phyloP scores from a whole-genome alignment of 2,329 filamentous ascomycete species.

The Paecilomyces formosus region DNA sequence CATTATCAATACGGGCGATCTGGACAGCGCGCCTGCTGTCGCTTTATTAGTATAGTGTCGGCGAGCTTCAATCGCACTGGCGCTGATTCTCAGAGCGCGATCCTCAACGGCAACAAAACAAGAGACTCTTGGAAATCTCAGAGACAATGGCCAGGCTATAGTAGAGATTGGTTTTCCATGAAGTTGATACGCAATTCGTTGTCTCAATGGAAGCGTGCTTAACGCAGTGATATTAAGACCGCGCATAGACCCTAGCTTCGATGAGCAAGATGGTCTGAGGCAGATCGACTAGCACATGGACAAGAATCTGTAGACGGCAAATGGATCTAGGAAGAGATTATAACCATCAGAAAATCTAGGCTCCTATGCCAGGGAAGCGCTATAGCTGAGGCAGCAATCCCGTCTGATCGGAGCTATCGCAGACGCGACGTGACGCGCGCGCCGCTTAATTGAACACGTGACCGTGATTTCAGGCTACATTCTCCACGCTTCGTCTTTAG shows the following conservation, averaged over 20 bases:
- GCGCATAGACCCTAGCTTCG: background rate
- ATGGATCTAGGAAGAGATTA: background rate
- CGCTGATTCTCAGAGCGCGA: background rate
- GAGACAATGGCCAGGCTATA: too few relatives aligned
- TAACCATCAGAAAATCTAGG: background rate
- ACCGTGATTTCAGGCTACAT: background rate
- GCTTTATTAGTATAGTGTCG: background rate
- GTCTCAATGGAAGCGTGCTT: background rate
- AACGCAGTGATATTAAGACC: background rate
- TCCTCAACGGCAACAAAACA: background rate
- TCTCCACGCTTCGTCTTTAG: background rate
- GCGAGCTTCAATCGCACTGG: background rate
- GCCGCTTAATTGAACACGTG: background rate
- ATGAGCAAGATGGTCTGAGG: background rate
- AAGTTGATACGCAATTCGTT: background rate
- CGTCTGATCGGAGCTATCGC: background rate
- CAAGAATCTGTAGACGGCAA: background rate
- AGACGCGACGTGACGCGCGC: background rate
- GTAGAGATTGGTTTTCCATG: background rate
- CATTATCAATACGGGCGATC: conserved; percentile 11
- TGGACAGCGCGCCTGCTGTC: background rate
- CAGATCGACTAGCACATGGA: background rate
- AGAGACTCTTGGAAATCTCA: background rate
- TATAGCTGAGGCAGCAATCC: background rate
- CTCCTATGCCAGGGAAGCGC: background rate